phyloP scores from a whole-genome alignment of 2,329 filamentous ascomycete species.

The Venturia pyrina region DNA sequence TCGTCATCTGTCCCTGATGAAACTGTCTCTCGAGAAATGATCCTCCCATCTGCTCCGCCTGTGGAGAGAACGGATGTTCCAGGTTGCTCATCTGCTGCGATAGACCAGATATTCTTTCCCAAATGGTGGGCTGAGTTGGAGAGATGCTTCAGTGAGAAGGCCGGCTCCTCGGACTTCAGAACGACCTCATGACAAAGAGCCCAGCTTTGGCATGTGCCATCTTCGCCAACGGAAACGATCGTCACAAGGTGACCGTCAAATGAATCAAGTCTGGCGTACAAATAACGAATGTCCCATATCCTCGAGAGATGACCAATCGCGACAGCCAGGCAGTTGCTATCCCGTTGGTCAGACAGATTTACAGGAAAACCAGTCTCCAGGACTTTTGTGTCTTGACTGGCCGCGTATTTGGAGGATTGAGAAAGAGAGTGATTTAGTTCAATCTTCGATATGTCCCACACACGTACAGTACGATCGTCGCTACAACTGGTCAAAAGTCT shows the following conservation, averaged over 20 bases:
- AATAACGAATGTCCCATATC: slow-evolving; percentile 78
- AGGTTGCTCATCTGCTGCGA: slow-evolving; percentile 40
- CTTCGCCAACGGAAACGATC: slow-evolving; percentile 75
- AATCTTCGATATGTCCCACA: slow-evolving; percentile 23
- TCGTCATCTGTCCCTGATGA: neutral
- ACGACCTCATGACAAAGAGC: slow-evolving; percentile 18
- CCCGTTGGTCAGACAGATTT: slow-evolving; percentile 18
- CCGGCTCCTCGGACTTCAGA: slow-evolving; percentile 9
- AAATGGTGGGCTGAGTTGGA: slow-evolving; percentile 51
- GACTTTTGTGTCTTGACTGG: neutral
- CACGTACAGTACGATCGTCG: slow-evolving; percentile 78
- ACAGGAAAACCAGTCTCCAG: slow-evolving; percentile 26
- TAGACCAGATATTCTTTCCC: slow-evolving; percentile 88
- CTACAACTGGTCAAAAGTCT: slow-evolving; percentile 84
- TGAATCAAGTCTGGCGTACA: slow-evolving; percentile 22
- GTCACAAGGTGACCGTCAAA: slow-evolving; percentile 1
- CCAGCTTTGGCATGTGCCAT: slow-evolving; percentile 70
- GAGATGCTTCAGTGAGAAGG: slow-evolving; percentile 39
- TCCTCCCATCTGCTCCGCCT: slow-evolving; percentile 73
- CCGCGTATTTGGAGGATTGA: neutral
- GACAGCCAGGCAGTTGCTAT: slow-evolving; percentile 48
- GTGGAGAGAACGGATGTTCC: slow-evolving; percentile 38
- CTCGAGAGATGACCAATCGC: slow-evolving; percentile 81
- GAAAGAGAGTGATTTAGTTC: neutral
- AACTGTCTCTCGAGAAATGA: slow-evolving; percentile 21